These are phyloP conservation scores for Lophiotrema nucula DNA, from an alignment of 495 filamentous ascomycete genomes.

Conservation along the genomic window DNA sequence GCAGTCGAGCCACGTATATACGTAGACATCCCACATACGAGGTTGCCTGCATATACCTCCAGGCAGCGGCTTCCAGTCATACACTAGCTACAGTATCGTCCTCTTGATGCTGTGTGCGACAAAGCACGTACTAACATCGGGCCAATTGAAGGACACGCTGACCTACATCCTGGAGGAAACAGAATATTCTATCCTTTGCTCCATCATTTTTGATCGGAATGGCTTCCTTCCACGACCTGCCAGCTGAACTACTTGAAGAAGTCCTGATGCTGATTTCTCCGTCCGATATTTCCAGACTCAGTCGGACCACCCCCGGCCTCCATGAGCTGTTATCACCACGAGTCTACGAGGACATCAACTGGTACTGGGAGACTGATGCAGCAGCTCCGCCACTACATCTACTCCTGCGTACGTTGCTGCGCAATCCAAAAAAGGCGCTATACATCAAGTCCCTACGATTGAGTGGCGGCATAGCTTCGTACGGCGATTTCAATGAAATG, in stretches of 20 bases:
- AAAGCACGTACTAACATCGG: too few relatives aligned
- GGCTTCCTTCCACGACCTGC: slow-evolving; percentile 7
- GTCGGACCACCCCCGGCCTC: neutral
- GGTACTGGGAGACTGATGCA: slow-evolving; percentile 4
- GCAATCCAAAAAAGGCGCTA: neutral
- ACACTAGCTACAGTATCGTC: too few relatives aligned
- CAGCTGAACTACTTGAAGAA: neutral
- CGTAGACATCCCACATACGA: too few relatives aligned
- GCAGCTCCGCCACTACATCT: slow-evolving; percentile 1
- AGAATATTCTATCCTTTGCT: too few relatives aligned
- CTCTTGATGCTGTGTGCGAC: too few relatives aligned
- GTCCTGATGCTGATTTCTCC: neutral
- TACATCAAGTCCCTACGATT: neutral
- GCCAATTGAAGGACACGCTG: too few relatives aligned
- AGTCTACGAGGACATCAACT: slow-evolving; percentile 3
- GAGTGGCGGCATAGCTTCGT: neutral
- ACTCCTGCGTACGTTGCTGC: neutral
- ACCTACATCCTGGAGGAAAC: too few relatives aligned
- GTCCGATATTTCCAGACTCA: neutral
- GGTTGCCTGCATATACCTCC: too few relatives aligned
- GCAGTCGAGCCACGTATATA: too few relatives aligned
- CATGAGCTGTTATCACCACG: neutral
- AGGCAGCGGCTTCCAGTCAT: too few relatives aligned
- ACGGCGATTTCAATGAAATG: neutral
- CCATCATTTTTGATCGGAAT: too few relatives aligned